Percentiles rank a stretch among this genome's conserved stretches.
These are phyloP conservation scores for Ustilago xerochloae DNA, from an alignment of 1,284 basidiomycete species.

Conservation along the genomic window DNA sequence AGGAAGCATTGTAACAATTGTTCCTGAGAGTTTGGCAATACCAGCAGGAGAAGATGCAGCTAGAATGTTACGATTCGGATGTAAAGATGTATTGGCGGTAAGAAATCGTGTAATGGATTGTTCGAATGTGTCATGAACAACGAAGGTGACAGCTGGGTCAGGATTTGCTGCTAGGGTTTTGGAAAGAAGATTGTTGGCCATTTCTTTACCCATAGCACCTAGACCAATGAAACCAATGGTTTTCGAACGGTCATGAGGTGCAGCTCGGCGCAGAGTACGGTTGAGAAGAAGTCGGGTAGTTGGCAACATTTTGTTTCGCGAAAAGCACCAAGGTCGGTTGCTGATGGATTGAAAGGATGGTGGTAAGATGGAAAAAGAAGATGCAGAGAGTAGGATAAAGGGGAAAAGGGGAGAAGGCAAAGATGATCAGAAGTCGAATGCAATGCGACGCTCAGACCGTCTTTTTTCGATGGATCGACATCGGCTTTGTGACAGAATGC, in stretches of 20 bases:
- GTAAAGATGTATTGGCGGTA: constrained; percentile 49
- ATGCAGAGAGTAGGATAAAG: neutral
- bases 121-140: constrained; percentile 57
- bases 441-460: constrained; percentile 21
- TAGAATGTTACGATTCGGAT: constrained; percentile 61
- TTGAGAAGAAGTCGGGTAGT: constrained; percentile 19
- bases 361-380: neutral
- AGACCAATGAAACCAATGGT: constrained; percentile 66
- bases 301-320: constrained; percentile 30
- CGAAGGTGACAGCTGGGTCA: constrained; percentile 48
- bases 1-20: constrained; percentile 85
- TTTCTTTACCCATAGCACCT: constrained; percentile 63
- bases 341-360: too few species aligned
- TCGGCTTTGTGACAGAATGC: constrained; percentile 6
- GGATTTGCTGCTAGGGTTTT: constrained; percentile 51
- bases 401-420: neutral
- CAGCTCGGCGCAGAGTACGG: constrained; percentile 25
- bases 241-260: constrained; percentile 50
- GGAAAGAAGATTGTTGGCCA: constrained; percentile 58
- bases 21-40: constrained; percentile 72
- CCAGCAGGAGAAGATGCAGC: constrained; percentile 68
- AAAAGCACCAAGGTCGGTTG: neutral
- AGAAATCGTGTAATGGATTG: constrained; percentile 61
- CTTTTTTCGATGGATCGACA: neutral
- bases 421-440: neutral